These are phyloP conservation scores for Filobasidium floriforme DNA, from an alignment of 768 basidiomycete genomes.

Conservation along the genomic window DNA sequence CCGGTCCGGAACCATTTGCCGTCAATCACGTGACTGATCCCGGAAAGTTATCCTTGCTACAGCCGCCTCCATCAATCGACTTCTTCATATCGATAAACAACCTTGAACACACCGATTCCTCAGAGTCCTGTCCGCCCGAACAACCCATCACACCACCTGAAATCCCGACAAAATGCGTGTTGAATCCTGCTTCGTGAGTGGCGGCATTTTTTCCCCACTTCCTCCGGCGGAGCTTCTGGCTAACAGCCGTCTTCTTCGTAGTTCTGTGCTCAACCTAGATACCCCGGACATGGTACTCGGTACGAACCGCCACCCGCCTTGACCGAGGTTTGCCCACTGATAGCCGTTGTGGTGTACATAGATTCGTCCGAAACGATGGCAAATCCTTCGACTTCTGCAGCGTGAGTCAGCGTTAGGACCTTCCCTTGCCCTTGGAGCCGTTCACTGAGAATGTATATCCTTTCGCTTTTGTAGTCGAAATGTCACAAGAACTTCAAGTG, in stretches of 20 bases:
- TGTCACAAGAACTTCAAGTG: constrained; percentile 99
- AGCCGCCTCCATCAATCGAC: too few relatives aligned
- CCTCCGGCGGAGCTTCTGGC: neutral
- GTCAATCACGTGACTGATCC: too few relatives aligned
- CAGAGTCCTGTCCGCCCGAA: too few relatives aligned
- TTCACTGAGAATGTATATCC: neutral
- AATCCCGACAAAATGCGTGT: too few relatives aligned
- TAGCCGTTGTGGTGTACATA: constrained; percentile 34
- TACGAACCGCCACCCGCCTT: too few relatives aligned
- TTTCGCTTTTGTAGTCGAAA: constrained; percentile 47
- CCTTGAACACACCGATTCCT: too few relatives aligned
- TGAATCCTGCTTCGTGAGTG: too few relatives aligned
- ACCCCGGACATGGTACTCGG: neutral
- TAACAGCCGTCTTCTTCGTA: neutral
- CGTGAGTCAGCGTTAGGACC: constrained; percentile 49
- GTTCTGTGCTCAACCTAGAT: neutral
- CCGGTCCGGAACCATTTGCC: too few relatives aligned
- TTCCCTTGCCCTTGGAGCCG: neutral
- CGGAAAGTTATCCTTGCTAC: too few relatives aligned
- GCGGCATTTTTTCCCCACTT: neutral
- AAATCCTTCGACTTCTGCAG: constrained; percentile 98
- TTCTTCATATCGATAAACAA: too few relatives aligned
- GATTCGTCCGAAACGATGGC: constrained; percentile 95
- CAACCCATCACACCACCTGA: too few relatives aligned
- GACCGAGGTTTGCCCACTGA: too few relatives aligned